Base-by-base conservation (phyloP, 2,329 filamentous ascomycete genomes). In the Didymella sp. region DNA sequence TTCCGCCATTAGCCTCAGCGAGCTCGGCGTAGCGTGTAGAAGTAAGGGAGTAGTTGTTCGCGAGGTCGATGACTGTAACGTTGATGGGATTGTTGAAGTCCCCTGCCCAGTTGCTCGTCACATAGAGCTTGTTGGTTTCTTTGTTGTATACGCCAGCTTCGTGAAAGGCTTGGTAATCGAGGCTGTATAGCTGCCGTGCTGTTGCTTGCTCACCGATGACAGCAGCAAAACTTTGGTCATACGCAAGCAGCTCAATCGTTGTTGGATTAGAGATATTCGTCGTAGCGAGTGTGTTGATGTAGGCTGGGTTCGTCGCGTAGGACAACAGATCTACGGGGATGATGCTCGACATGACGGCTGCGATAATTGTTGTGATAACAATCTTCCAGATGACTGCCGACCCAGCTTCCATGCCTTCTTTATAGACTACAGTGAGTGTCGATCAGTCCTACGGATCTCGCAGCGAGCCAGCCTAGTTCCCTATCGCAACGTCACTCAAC, bases 21-120 rank as follows among this genome's bases (percentile, higher is more conserved):
- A 81, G 56, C 72, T 75, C 50, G 61, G 74, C 24, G 78, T 67
- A 53, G 61, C 77, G 48, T 67, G 80, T 60, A 68, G 80, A 60
- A 73, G 66, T 59, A 42, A 74, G 53, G 33, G 62, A 57, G 56
- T 74, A 75, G 51, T 77, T 70, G 62, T 81, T 80, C 24, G 54
- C 49, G 5, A 83, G 71, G 48, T 72, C 72, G 43, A 76, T 60
- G 31, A 75, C 59, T 3, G 73, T 76, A 40, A 75, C 60, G 46
- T 75, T 76, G 60, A 73, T 75, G 15, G 69, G 71, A 49, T 75
- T 68, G 21, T 68, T 51, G 6, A 73, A 55, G 27, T 60, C 57
- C 5, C 62, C 65, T 6, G 61, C 59, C 61, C 67, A 75, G 59
- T 79, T 80, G 56, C 73, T 76, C 2, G 78, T 78, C 17, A 80